Evolutionary conservation across 2,329 filamentous ascomycete genomes (phyloP).

Genomic region (Exophiala sp.): DNA sequence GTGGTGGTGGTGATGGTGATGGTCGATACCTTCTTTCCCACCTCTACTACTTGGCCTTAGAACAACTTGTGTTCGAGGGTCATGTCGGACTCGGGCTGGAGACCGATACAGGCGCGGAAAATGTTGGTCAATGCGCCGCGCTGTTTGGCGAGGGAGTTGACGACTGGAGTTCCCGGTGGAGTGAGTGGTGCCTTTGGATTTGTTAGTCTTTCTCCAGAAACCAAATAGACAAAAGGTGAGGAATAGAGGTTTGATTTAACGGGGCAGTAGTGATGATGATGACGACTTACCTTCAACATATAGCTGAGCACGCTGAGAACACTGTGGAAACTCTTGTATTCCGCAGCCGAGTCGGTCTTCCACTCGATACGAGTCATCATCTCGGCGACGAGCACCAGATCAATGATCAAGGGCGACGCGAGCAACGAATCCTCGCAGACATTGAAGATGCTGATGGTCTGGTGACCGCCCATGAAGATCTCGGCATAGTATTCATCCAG

Average conservation of each 20-base stretch:
- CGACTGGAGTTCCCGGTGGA: constrained; percentile 86
- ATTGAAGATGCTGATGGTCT: constrained; percentile 97
- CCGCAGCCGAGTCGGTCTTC: constrained; percentile 57
- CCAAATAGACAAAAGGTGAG: no score
- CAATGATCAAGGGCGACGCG: constrained; percentile 93
- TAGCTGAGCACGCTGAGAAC: constrained; percentile 96
- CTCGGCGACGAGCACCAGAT: constrained; percentile 85
- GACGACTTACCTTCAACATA: constrained; percentile 68
- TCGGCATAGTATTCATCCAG: constrained; percentile 99
- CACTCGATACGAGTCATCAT: constrained; percentile 98
- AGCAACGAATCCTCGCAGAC: constrained; percentile 97
- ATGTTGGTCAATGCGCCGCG: constrained; percentile 92
- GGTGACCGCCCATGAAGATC: constrained; percentile 97
- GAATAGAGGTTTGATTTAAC: no score
- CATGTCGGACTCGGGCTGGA: constrained; percentile 98
- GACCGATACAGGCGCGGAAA: constrained; percentile 92
- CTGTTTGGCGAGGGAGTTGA: constrained; percentile 95
- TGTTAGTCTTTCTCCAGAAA: no score
- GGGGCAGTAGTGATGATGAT: no score
- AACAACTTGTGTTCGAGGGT: constrained; percentile 98
- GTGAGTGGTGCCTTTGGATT: constrained; percentile 75
- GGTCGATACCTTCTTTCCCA: no score
- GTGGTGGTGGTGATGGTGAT: no score
- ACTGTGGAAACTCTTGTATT: constrained; percentile 92
- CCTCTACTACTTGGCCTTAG: not conserved